Evolutionary conservation across 1,284 basidiomycete genomes (phyloP).

Genomic region (Ceratorhiza oryzae-sativae): DNA sequence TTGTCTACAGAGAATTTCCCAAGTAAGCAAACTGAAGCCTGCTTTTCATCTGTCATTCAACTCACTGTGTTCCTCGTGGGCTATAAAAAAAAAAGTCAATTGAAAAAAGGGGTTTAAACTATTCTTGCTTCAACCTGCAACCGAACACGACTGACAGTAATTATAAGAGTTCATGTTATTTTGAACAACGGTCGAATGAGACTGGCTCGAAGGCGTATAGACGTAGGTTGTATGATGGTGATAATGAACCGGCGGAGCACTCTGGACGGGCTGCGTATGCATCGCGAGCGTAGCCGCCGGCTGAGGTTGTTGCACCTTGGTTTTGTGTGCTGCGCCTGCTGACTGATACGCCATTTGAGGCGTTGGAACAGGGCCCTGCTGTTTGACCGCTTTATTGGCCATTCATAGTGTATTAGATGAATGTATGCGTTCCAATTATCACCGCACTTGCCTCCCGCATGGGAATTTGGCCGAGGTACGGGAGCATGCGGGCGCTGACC

Average conservation of each 20-base stretch:
- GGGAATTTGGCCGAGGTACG: not conserved
- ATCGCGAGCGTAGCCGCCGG: not conserved
- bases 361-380: not conserved
- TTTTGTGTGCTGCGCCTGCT: no score
- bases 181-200: not conserved
- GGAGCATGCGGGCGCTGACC: not conserved
- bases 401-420: not conserved
- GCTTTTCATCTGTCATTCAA: not conserved
- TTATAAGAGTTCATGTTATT: not conserved
- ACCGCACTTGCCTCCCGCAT: not conserved
- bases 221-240: not conserved
- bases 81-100: not conserved
- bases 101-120: no score
- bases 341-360: constrained; percentile 6
- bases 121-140: no score
- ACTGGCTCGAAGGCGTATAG: not conserved
- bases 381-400: not conserved
- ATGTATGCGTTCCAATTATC: not conserved
- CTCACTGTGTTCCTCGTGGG: constrained; percentile 1
- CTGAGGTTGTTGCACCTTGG: not conserved
- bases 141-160: not conserved
- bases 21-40: not conserved
- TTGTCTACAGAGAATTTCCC: not conserved
- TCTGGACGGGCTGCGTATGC: not conserved
- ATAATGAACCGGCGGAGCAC: not conserved